These are phyloP conservation scores for Apiotrichum sp. DNA, from an alignment of 1,284 basidiomycete genomes.

Conservation along the genomic window DNA sequence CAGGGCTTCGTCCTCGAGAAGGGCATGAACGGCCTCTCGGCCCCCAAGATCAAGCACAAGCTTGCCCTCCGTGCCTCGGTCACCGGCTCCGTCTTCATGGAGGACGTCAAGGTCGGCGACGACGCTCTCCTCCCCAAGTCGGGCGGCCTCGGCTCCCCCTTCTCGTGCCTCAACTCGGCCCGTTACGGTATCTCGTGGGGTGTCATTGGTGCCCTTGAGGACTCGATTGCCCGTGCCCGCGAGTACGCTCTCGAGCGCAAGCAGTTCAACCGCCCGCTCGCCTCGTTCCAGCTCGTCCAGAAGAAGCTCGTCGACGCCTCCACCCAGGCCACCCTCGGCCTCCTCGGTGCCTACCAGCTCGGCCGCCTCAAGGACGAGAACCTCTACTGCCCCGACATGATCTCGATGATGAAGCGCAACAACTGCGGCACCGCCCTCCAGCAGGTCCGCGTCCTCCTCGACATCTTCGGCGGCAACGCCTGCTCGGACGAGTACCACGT, in stretches of 20 bases:
- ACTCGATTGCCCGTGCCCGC: slow-evolving; percentile 72
- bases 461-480: slow-evolving; percentile 87
- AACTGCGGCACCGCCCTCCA: slow-evolving; percentile 88
- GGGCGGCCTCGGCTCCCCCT: slow-evolving; percentile 71
- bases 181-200: slow-evolving; percentile 90
- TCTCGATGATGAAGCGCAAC: slow-evolving; percentile 90
- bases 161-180: slow-evolving; percentile 85
- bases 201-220: slow-evolving; percentile 88
- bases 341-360: slow-evolving; percentile 70
- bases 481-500: slow-evolving; percentile 84
- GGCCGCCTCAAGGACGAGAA: slow-evolving; percentile 82
- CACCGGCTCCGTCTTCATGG: slow-evolving; percentile 91
- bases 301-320: slow-evolving; percentile 94
- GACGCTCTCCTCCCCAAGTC: slow-evolving; percentile 69
- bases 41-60: slow-evolving; percentile 89
- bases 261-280: slow-evolving; percentile 84
- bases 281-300: slow-evolving; percentile 91
- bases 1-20: slow-evolving; percentile 72
- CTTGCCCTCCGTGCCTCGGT: slow-evolving; percentile 79
- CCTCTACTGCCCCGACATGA: slow-evolving; percentile 78
- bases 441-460: slow-evolving; percentile 71
- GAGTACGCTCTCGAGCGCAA: slow-evolving; percentile 77
- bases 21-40: slow-evolving; percentile 57
- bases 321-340: slow-evolving; percentile 72
- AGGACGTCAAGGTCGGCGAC: slow-evolving; percentile 65